phyloP scores from a whole-genome alignment of 208 protist species.

The Zelonia costaricensis region DNA sequence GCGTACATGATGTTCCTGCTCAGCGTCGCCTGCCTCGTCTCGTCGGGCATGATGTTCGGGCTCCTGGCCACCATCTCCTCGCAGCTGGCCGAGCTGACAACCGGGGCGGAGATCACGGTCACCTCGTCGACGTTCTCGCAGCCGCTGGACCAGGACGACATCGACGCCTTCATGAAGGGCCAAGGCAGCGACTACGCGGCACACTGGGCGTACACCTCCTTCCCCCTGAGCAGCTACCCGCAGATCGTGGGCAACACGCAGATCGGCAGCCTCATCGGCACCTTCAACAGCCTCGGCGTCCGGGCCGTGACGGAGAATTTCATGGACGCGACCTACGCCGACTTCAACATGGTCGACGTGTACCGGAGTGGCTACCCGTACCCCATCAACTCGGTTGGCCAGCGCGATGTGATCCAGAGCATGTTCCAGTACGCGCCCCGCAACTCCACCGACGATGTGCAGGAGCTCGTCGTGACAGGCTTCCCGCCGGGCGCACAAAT shows the following conservation, averaged over 20 bases:
- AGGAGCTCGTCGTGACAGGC: constrained; percentile 22
- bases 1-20: constrained; percentile 96
- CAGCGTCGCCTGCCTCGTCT: constrained; percentile 85
- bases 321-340: constrained; percentile 55
- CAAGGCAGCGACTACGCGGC: constrained; percentile 32
- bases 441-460: background rate
- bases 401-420: constrained; percentile 60
- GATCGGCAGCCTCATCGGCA: constrained; percentile 41
- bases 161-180: constrained; percentile 53
- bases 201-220: constrained; percentile 72
- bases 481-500: background rate
- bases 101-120: constrained; percentile 63
- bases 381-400: constrained; percentile 24
- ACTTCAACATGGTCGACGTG: constrained; percentile 54
- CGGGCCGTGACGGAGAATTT: constrained; percentile 50
- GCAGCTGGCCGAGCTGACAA: constrained; percentile 39
- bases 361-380: constrained; percentile 39
- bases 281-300: constrained; percentile 25
- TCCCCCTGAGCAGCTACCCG: constrained; percentile 51
- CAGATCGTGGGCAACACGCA: constrained; percentile 44
- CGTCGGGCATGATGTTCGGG: constrained; percentile 80
- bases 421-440: constrained; percentile 46
- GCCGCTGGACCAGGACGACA: constrained; percentile 42
- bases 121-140: constrained; percentile 29
- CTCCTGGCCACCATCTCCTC: constrained; percentile 50